Evolutionary conservation across 2,329 filamentous ascomycete species (phyloP), one percentile per base, ranked within the genome.

Genomic region (Sporothrix inflata): DNA sequence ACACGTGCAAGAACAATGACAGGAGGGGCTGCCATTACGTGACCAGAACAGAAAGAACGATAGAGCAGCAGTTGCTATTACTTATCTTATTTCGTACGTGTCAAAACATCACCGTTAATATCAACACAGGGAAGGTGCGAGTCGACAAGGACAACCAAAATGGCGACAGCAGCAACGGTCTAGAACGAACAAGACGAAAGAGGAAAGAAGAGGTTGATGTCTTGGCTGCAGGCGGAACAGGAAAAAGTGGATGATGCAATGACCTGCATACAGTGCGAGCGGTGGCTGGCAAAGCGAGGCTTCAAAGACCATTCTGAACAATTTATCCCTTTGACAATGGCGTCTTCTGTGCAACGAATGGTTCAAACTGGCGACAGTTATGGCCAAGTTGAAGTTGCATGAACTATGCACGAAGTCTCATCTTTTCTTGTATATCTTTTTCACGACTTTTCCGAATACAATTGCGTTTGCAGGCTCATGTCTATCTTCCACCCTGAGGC

Each of bases 181-280:
- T 67, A 49, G 71, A 73, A 42, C 65, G 40, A 42, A 9, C 21
- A 65, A 34, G 71, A 69, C 66, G 12, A 66, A 72, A 65, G 19
- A 57, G 71, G 71, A 70, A 70, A 65, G 66, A 63, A 47, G 47
- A 42, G 51, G 49, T 71, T 34, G 61, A 9, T n/a, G 12, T 19
- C 57, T 69, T 70, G 60, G 45, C 55, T 71, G 69, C 69, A 42
- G 66, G 40, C 12, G 40, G 63, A 49, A 47, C 49, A 42, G 34
- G 42, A 24, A 55, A 66, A 71, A 71, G 53, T 53, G 55, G 63
- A 68, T 68, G 51, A 68, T 68, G 70, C 70, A 67, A 71, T 67
- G 61, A 11, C 70, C 21, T 60, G 49, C 49, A 68, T 6, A 71
- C 47, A 68, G 70, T 71, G 60, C 34, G 61, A 57, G n/a, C 12